Base-by-base conservation (phyloP, 306 rosid species). In the Dalbergia cultrata region DNA sequence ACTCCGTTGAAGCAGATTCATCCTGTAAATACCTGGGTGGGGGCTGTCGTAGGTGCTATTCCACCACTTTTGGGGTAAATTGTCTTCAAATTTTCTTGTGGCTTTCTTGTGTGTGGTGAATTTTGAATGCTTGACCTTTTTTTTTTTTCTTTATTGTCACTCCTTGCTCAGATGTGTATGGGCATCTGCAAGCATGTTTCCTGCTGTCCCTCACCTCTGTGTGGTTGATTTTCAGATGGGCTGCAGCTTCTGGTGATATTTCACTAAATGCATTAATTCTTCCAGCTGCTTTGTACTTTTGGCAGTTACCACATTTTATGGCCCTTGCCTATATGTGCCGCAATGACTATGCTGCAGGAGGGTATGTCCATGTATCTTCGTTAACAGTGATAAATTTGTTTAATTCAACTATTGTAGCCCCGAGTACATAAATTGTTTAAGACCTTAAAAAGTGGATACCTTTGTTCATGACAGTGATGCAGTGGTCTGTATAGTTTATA, bases 291-390 rank as follows among this genome's bases (percentile, higher is more conserved):
- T 88, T 95, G 77, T 95, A 95, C 87, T 95, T 95, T 85, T 95
- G 99, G 99, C 97, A 95, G 86, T 66, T 95, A 80, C 99, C 98
- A 6, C 99, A 95, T 88, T 95, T 95, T 86, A 95, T 95, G 99
- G 98, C 99, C 75, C 96, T 95, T 43, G 99, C 99, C 19, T 95
- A 93, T 76, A 66, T 93, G 91, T 95, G 99, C 81, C 96, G 98
- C 17, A 43, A 76, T 53, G 99, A 95, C 77, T 95, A 93, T 89
- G 98, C 98, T 63, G 98, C 93, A 0, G 99, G 98, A 86, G 98
- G 99, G 97, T 95, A 91, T 81, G 98, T 13, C 21, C 39, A 53
- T 53, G 18, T 68, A 33, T 70, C 60, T 33, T 60, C 56, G 33
- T 85, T 67, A 72, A 45, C 56, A 9, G 67, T 34, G 50, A 41